Evolutionary conservation across 2,329 filamentous ascomycete genomes (phyloP).

Genomic region (Trichoderma pleuroti): DNA sequence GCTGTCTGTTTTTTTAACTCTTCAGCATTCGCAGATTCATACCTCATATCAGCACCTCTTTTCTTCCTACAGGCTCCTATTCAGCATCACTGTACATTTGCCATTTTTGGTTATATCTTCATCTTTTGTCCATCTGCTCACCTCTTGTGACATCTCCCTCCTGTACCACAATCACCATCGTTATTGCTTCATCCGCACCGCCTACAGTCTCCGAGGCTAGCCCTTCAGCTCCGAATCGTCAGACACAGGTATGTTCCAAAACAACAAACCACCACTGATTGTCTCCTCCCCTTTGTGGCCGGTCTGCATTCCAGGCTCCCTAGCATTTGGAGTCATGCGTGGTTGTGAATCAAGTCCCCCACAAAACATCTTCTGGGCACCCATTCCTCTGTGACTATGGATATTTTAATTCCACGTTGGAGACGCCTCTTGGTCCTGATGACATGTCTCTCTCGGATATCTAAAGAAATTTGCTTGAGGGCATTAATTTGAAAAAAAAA

Average conservation of each 20-base stretch:
- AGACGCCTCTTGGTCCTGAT: neutral
- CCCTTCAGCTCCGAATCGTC: neutral
- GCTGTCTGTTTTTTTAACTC: neutral
- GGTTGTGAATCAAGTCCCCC: slow-evolving; percentile 18
- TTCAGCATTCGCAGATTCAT: neutral
- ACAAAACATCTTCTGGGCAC: neutral
- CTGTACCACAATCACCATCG: slow-evolving; percentile 9
- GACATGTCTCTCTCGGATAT: neutral
- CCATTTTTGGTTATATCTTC: neutral
- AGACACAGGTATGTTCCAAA: slow-evolving; percentile 17
- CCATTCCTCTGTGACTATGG: slow-evolving; percentile 5
- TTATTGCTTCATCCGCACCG: neutral
- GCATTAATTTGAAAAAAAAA: neutral
- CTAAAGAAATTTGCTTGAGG: neutral
- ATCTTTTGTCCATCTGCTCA: neutral
- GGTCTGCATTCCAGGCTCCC: neutral
- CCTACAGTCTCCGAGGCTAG: neutral
- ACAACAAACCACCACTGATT: neutral
- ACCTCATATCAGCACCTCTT: neutral
- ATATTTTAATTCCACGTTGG: neutral
- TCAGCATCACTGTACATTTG: neutral
- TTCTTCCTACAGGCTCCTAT: neutral
- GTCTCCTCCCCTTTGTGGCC: neutral
- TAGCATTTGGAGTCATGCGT: neutral
- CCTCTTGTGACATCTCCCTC: neutral